phyloP scores from a whole-genome alignment of 148 eudicot genomes.

The Cornus florida region DNA sequence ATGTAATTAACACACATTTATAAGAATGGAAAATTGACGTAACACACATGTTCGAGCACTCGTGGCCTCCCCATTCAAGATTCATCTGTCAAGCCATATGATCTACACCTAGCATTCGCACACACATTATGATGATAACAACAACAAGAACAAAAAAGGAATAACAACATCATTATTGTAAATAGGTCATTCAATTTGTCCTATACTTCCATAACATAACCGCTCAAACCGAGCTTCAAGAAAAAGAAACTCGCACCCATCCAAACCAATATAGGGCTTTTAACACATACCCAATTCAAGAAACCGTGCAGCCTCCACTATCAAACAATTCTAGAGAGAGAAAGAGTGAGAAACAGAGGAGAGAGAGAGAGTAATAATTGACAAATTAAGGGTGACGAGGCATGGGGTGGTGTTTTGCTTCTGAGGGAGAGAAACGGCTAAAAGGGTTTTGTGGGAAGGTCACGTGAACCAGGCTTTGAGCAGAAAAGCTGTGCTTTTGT shows the following conservation, averaged over 20 bases:
- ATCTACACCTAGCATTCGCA: conserved; percentile 8
- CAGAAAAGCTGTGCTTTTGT: neutral
- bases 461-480: neutral
- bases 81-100: neutral
- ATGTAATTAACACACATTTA: too few relatives aligned
- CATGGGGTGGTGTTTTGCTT: neutral
- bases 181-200: conserved; percentile 9
- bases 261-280: neutral
- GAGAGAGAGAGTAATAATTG: neutral
- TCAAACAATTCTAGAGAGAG: neutral
- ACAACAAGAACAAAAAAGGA: conserved; percentile 9
- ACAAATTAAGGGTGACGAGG: neutral
- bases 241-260: neutral
- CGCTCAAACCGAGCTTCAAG: conserved; percentile 9
- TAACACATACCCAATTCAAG: neutral
- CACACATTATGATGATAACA: neutral
- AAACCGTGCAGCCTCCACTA: neutral
- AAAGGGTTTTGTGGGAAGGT: neutral
- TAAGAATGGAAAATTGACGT: too few relatives aligned
- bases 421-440: neutral
- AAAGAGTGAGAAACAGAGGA: too few relatives aligned
- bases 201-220: neutral
- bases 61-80: neutral
- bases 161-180: conserved; percentile 4
- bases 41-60: neutral